Evolutionary conservation across 805 yeast species (phyloP), one percentile per base, ranked within the genome.

Genomic region (Saccharomycopsis synnaedendra): DNA sequence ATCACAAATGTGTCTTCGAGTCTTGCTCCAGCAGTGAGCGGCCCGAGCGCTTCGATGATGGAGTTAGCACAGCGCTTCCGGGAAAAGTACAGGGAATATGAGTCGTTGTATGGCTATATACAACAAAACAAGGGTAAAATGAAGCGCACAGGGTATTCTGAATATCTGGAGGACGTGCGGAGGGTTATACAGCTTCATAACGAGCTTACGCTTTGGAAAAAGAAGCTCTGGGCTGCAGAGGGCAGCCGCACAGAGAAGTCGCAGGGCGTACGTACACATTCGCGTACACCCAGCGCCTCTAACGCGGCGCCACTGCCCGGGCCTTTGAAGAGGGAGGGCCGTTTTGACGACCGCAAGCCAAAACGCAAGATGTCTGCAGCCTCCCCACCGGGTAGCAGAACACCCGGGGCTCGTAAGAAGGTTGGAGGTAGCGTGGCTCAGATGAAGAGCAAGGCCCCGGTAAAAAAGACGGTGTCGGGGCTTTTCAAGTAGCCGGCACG

Each of bases 141-240:
- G 32, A 28, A 35, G n/a, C n/a, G 19, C 28, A 46, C 37, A 5
- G 34, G 42, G 29, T 19, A 35, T 28, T 7, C 10, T 10, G 32
- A 19, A 8, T 33, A 35, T 27, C 5, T 10, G 36, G 36, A 34
- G 8, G 8, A 8, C 36, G 53, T 50, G 27, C 37, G 44, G 42
- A 32, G 51, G n/a, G 39, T 47, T 9, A 45, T 50, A 28, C 46
- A 44, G 11, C 40, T 50, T 28, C 54, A 50, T 30, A 47, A 48
- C 30, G 50, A 50, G 34, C 36, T 50, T 9, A 32, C 54, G 4
- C 5, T 44, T 6, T 50, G 54, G 54, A 50, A 50, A 30, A 50
- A 44, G 34, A 34, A 41, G 32, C 33, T 50, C 4, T 50, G 54
- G 54, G 11, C 10, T 29, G 35, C 30, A 27, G 43, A 39, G 47